Conservation (phyloP, 2,329 filamentous ascomycete species). For the Calonectria multiphialidica region DNA sequence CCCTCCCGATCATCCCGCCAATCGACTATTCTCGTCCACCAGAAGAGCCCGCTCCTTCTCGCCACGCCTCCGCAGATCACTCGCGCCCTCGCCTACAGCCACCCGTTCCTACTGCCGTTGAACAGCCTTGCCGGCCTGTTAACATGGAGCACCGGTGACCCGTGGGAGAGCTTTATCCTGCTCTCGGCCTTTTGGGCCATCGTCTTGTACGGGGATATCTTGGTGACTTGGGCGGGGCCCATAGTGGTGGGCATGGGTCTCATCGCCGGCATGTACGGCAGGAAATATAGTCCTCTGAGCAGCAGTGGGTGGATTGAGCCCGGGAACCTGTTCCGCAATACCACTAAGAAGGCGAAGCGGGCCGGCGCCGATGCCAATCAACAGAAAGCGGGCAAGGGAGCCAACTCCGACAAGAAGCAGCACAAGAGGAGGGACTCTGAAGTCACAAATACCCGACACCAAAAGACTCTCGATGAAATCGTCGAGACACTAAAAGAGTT, state of each 20-base stretch:
- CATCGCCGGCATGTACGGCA: conserved; percentile 92
- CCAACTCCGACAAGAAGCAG: conserved; percentile 42
- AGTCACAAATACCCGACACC: conserved; percentile 76
- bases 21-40: conserved; percentile 94
- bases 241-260: conserved; percentile 83
- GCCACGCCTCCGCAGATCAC: conserved; percentile 96
- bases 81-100: conserved; percentile 92
- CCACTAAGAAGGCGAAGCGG: conserved; percentile 31
- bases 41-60: conserved; percentile 92
- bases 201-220: conserved; percentile 85
- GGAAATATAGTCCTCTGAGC: conserved; percentile 89
- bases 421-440: conserved; percentile 67
- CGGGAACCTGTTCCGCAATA: conserved; percentile 49
- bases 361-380: conserved; percentile 34
- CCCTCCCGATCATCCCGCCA: conserved; percentile 74
- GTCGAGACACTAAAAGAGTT: conserved; percentile 93
- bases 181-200: conserved; percentile 87
- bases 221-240: conserved; percentile 87
- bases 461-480: conserved; percentile 97
- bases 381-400: conserved; percentile 38
- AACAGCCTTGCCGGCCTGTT: conserved; percentile 88
- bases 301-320: conserved; percentile 80
- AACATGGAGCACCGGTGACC: conserved; percentile 93
- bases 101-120: conserved; percentile 90
- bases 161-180: conserved; percentile 96